Conservation (phyloP, 805 yeast genomes). For the Lipomyces yamadae region DNA sequence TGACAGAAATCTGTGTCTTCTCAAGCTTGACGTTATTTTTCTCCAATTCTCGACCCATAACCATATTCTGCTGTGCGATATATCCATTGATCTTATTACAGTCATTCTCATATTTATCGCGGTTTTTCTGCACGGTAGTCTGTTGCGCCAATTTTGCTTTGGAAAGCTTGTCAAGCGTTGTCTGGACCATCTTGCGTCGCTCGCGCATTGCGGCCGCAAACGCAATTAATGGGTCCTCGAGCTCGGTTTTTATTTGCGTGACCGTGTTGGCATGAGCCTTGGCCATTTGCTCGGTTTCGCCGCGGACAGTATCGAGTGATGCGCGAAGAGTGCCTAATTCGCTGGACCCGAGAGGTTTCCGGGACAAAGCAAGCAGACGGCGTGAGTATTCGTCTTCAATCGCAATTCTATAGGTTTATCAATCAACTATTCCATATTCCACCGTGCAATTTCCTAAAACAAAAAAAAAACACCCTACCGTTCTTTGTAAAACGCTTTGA, state of each 20-base stretch:
- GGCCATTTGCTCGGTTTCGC: slow-evolving; percentile 64
- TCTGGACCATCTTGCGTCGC: slow-evolving; percentile 61
- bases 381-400: slow-evolving; percentile 77
- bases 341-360: slow-evolving; percentile 57
- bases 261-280: slow-evolving; percentile 60
- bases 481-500: slow-evolving; percentile 58
- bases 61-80: slow-evolving; percentile 64
- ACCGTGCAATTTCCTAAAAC: too few species aligned
- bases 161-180: slow-evolving; percentile 59
- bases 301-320: slow-evolving; percentile 61
- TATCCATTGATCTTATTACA: slow-evolving; percentile 63
- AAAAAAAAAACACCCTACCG: slow-evolving; percentile 37
- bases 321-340: slow-evolving; percentile 65
- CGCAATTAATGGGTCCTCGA: slow-evolving; percentile 57
- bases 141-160: slow-evolving; percentile 51
- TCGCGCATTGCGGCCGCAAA: slow-evolving; percentile 59
- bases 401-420: slow-evolving; percentile 50
- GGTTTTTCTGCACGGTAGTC: slow-evolving; percentile 44
- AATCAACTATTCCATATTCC: slow-evolving; percentile 42
- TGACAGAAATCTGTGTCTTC: slow-evolving; percentile 53
- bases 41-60: slow-evolving; percentile 76
- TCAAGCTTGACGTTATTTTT: slow-evolving; percentile 60
- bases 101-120: slow-evolving; percentile 59
- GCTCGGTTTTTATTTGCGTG: slow-evolving; percentile 55
- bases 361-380: slow-evolving; percentile 57